Percentiles rank a stretch among this genome's conserved stretches.
phyloP scores from a whole-genome alignment of 768 basidiomycete genomes.

The Saitozyma podzolica region DNA sequence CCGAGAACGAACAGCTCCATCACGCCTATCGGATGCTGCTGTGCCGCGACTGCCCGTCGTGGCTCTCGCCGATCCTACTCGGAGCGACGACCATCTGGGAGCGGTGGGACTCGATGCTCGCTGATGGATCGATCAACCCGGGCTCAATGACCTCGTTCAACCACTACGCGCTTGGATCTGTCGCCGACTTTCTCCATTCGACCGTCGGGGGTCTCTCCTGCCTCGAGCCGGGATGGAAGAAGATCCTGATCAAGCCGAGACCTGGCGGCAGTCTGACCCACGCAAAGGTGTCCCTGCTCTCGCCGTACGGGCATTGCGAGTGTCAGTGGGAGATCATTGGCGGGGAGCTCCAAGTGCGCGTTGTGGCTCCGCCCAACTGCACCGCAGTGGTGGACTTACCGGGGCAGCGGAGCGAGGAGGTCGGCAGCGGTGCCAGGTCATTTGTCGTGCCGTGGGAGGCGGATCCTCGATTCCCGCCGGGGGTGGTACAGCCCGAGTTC shows the following conservation, averaged over 20 bases:
- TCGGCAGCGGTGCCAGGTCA: too few species aligned
- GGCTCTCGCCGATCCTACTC: conserved; percentile 36
- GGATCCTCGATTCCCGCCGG: too few species aligned
- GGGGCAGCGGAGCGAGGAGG: too few species aligned
- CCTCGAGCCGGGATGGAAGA: conserved; percentile 29
- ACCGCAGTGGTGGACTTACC: conserved; percentile 3
- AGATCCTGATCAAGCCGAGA: conserved; percentile 22
- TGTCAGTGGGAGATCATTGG: conserved; percentile 21
- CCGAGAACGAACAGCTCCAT: conserved; percentile 23
- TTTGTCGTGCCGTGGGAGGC: too few species aligned
- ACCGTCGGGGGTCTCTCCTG: conserved; percentile 29
- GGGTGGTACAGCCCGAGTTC: too few species aligned
- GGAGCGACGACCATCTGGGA: conserved; percentile 42
- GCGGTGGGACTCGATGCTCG: conserved; percentile 38
- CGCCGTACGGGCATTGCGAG: conserved; percentile 21
- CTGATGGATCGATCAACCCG: conserved; percentile 36
- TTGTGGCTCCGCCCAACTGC: conserved; percentile 33
- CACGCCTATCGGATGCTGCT: conserved; percentile 47
- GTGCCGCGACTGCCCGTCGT: conserved; percentile 31
- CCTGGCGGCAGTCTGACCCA: conserved; percentile 28
- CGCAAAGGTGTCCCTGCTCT: conserved; percentile 12
- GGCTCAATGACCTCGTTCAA: conserved; percentile 46
- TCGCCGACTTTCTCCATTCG: conserved; percentile 30
- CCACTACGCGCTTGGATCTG: conserved; percentile 39
- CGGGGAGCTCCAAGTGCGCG: conserved; percentile 13